A percentile compares a stretch with the other conserved stretches of the same genome.
Evolutionary conservation across 352 stramenopile species (phyloP).

Genomic region (Globisporangium irregulare): DNA sequence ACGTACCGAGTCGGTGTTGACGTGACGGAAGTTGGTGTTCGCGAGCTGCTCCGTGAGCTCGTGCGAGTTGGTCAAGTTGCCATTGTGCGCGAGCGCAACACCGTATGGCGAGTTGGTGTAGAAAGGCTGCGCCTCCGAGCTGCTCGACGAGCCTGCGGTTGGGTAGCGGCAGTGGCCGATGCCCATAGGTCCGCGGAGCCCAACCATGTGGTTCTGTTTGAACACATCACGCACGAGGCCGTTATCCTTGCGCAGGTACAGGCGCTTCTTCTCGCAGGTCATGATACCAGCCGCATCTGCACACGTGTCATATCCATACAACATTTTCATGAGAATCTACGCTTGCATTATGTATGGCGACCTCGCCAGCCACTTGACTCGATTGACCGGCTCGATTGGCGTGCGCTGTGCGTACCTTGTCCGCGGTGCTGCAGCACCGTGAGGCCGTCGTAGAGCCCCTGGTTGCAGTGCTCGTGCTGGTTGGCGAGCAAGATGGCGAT

Average conservation of each 20-base stretch:
- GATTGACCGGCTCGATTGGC: not conserved
- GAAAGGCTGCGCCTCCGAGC: slow-evolving; percentile 95
- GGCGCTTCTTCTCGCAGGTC: slow-evolving; percentile 89
- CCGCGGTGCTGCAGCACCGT: slow-evolving; percentile 98
- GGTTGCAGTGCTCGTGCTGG: slow-evolving; percentile 93
- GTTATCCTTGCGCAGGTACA: slow-evolving; percentile 98
- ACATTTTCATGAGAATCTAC: not conserved
- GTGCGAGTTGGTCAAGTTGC: slow-evolving; percentile 98
- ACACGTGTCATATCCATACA: not conserved
- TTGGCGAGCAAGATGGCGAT: slow-evolving; percentile 95
- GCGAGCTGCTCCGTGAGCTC: slow-evolving; percentile 92
- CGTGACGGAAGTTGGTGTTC: slow-evolving; percentile 92
- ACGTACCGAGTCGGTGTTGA: slow-evolving; percentile 95
- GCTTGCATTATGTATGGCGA: not conserved
- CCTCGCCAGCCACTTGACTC: not conserved
- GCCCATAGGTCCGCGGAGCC: slow-evolving; percentile 94
- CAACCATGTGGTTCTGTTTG: slow-evolving; percentile 97
- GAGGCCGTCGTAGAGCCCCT: slow-evolving; percentile 95
- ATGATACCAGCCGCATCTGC: slow-evolving; percentile 94
- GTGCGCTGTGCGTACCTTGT: slow-evolving; percentile 64
- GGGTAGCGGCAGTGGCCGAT: slow-evolving; percentile 99
- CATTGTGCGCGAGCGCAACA: slow-evolving; percentile 97
- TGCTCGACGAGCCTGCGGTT: slow-evolving; percentile 91
- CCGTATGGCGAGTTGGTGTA: slow-evolving; percentile 99
- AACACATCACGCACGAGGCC: slow-evolving; percentile 99